Evolutionary conservation across 176 grass and related monocot genomes (phyloP).

Genomic region (Aegilops speltoides): DNA sequence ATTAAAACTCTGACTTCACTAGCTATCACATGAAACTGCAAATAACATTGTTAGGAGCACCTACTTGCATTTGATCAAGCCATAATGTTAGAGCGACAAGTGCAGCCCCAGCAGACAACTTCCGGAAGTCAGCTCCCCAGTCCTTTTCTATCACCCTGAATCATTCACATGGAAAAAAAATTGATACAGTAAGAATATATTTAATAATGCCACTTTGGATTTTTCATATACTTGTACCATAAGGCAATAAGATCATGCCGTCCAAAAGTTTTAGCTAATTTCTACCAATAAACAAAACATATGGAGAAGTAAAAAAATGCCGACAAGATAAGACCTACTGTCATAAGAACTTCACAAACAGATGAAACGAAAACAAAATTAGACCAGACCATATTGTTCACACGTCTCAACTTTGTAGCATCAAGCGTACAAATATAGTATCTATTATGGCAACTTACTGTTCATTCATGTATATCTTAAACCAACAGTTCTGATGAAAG

Average conservation of each 20-base stretch:
- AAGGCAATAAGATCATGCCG: neutral
- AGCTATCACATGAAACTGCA: neutral
- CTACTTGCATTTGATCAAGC: constrained; percentile 96
- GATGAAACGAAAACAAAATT: neutral
- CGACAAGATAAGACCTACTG: neutral
- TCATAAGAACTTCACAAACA: neutral
- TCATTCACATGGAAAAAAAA: constrained; percentile 24
- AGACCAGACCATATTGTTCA: constrained; percentile 9
- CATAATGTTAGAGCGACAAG: constrained; percentile 83
- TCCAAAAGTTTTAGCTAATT: neutral
- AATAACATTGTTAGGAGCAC: constrained; percentile 28
- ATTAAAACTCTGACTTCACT: neutral
- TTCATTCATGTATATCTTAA: neutral
- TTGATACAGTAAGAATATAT: neutral
- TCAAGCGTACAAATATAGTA: neutral
- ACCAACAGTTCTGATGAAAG: neutral
- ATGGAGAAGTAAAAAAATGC: neutral
- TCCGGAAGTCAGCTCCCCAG: constrained; percentile 87
- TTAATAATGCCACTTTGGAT: neutral
- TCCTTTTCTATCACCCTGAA: constrained; percentile 75
- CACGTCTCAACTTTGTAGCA: neutral
- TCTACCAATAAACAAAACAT: constrained; percentile 1
- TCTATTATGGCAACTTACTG: neutral
- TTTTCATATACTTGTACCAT: neutral
- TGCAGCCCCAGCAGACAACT: constrained; percentile 87